Evolutionary conservation across 768 basidiomycete species (phyloP), one percentile per base, ranked within the genome.

Genomic region (Xerocomellus dryophilus): DNA sequence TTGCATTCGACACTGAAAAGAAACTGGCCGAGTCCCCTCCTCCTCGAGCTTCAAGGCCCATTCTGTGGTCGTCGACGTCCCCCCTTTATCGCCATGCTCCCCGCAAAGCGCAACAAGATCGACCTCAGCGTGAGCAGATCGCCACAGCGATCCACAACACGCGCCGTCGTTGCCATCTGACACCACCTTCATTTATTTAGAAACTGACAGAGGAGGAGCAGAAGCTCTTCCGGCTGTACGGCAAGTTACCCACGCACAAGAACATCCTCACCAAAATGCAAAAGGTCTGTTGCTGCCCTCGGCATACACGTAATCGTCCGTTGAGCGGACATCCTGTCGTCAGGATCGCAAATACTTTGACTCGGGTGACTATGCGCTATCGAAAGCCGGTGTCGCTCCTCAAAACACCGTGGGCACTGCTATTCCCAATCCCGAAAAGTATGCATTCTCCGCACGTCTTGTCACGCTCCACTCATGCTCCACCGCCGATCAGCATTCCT

Each of bases 301-400:
- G 11, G 18, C 40, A 48, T 34, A 38, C 32, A 34, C 27, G 23
- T 38, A 20, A 36, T 25, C 36, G 57, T 50, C 53, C 48, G 35
- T 25, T 51, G 43, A 57, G 47, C 57, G 40, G 51, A 38, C 36
- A 29, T 15, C 50, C 53, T 58, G n/a, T 43, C 21, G 48, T 35
- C 62, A 98, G 95, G 96, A 99, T 68, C 90, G 97, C 66, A 98
- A 98, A 74, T 99, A 93, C 76, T 99, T 99, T 71, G 97, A 98
- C 74, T 98, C 96, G 51, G 97, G 97, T 53, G 97, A 99, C 71
- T 98, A 98, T 67, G 95, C 95, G 29, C 78, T 99, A 61, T 93
- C 93, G 47, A 98, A 98, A 72, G 97, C 97, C 3, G 90, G 97
- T 25, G 86, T 88, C 43, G 80, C 87, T n/a, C 86, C 91, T 44